A percentile compares a stretch with the other conserved stretches of the same genome.
These are phyloP conservation scores for Ogataea populi-albae DNA, from an alignment of 805 yeast genomes.

Conservation along the genomic window DNA sequence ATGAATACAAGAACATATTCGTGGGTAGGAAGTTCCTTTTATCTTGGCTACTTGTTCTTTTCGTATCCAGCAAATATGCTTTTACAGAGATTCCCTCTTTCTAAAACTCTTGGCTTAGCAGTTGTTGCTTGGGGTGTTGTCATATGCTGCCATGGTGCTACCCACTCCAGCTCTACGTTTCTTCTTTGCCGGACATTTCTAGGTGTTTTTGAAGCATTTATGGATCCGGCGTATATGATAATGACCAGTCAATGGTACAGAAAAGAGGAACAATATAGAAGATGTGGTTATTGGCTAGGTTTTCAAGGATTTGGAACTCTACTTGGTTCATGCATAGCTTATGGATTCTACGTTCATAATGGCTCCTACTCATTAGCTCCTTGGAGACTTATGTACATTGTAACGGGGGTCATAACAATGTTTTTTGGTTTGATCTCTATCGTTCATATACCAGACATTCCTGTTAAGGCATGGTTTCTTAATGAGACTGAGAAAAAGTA, in stretches of 20 bases:
- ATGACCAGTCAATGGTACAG: conserved; percentile 38
- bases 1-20: conserved; percentile 42
- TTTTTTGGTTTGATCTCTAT: conserved; percentile 45
- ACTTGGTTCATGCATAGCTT: conserved; percentile 53
- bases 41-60: conserved; percentile 47
- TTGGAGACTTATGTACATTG: conserved; percentile 61
- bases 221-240: conserved; percentile 34
- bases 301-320: conserved; percentile 46
- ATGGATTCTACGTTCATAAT: conserved; percentile 43
- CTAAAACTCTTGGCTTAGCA: conserved; percentile 45
- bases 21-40: conserved; percentile 32
- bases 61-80: conserved; percentile 49
- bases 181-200: conserved; percentile 44
- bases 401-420: conserved; percentile 59
- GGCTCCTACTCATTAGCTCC: conserved; percentile 44
- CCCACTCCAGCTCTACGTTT: conserved; percentile 42
- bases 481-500: conserved; percentile 34
- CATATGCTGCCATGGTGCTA: conserved; percentile 44
- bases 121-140: conserved; percentile 49
- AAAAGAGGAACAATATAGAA: conserved; percentile 28
- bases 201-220: conserved; percentile 41
- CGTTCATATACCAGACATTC: conserved; percentile 55
- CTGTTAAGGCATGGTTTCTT: conserved; percentile 42
- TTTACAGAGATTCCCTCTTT: conserved; percentile 46
- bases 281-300: conserved; percentile 32